phyloP scores from a whole-genome alignment of 2,329 filamentous ascomycete species.

The Colletotrichum sp. region DNA sequence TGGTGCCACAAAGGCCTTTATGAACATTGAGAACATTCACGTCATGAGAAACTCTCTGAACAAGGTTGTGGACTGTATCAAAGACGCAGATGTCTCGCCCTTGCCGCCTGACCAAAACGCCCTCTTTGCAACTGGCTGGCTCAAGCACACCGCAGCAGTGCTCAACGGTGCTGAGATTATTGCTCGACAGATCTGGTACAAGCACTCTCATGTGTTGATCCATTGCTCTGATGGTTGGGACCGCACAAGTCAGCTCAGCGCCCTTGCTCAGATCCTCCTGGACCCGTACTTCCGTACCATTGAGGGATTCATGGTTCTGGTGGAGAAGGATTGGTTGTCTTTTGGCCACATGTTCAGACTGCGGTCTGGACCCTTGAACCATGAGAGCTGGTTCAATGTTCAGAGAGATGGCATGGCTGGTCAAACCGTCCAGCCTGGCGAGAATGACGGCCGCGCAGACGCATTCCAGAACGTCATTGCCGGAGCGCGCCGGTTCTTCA shows the following conservation, averaged over 20 bases:
- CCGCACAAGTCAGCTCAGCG: constrained; percentile 91
- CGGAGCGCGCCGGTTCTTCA: constrained; percentile 89
- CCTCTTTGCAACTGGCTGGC: constrained; percentile 84
- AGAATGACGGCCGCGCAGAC: constrained; percentile 68
- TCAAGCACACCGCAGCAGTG: constrained; percentile 85
- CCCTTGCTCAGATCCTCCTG: constrained; percentile 88
- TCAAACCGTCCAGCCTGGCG: constrained; percentile 64
- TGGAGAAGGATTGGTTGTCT: constrained; percentile 98
- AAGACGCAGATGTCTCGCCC: constrained; percentile 87
- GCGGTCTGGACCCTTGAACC: constrained; percentile 84
- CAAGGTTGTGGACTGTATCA: constrained; percentile 86
- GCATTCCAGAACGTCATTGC: constrained; percentile 85
- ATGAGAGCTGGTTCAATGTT: constrained; percentile 91
- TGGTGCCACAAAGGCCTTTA: constrained; percentile 86
- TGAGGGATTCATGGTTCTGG: constrained; percentile 89
- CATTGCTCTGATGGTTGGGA: constrained; percentile 99
- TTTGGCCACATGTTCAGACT: constrained; percentile 98
- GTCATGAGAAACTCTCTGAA: constrained; percentile 93
- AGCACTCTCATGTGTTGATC: constrained; percentile 93
- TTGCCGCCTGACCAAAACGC: constrained; percentile 82
- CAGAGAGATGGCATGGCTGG: constrained; percentile 81
- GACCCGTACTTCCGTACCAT: constrained; percentile 95
- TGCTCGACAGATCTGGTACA: constrained; percentile 84
- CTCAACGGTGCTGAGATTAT: constrained; percentile 86
- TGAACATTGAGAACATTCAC: constrained; percentile 98